A percentile compares a stretch with the other conserved stretches of the same genome.
Conservation (phyloP, 495 filamentous ascomycete genomes). For the Penicillium egyptiacum region DNA sequence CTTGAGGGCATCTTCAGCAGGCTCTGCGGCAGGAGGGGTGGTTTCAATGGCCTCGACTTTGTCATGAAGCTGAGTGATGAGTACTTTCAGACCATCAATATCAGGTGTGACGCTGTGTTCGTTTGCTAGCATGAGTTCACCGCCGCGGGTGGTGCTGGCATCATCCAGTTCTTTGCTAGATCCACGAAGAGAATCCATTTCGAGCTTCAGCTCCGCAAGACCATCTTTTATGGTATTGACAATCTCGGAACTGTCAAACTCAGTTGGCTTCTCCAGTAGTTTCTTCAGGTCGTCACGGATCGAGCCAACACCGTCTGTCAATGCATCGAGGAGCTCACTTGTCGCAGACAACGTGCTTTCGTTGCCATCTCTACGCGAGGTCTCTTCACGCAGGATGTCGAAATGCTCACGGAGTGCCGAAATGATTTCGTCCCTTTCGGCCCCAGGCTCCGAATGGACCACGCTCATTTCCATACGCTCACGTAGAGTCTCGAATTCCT, state of each 20-base stretch:
- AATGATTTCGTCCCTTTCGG: conserved; percentile 56
- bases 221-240: conserved; percentile 82
- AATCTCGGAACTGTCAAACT: conserved; percentile 81
- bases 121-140: conserved; percentile 59
- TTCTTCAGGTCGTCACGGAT: conserved; percentile 75
- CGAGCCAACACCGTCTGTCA: conserved; percentile 77
- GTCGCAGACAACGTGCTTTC: conserved; percentile 62
- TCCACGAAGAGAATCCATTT: conserved; percentile 73
- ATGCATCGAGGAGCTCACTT: conserved; percentile 74
- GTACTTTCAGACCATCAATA: conserved; percentile 76
- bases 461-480: conserved; percentile 52
- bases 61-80: conserved; percentile 76
- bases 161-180: conserved; percentile 42
- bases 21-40: conserved; percentile 50
- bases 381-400: conserved; percentile 65
- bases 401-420: conserved; percentile 70
- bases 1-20: conserved; percentile 44
- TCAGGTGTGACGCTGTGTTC: conserved; percentile 56
- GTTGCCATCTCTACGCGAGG: conserved; percentile 53
- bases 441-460: conserved; percentile 31
- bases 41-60: conserved; percentile 81
- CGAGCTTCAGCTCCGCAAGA: conserved; percentile 65
- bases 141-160: conserved; percentile 41
- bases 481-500: conserved; percentile 73
- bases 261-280: conserved; percentile 71